Evolutionary conservation across 2,329 filamentous ascomycete genomes (phyloP).

Genomic region (Chaetomiaceae sp.): DNA sequence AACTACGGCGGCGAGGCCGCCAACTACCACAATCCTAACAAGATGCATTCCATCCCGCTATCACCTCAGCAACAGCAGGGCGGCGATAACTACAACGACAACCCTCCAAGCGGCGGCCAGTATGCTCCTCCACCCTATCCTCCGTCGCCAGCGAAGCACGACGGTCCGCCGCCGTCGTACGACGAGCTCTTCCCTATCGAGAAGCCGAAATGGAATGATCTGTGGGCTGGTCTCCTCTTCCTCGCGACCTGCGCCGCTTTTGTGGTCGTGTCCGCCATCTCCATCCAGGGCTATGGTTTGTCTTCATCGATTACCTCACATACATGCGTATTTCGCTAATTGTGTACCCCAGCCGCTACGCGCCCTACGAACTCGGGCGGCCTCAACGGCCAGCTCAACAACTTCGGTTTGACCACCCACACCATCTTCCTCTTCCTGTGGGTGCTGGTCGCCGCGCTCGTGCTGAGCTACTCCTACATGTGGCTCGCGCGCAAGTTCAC

Average conservation of each 20-base stretch:
- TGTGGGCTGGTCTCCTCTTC: conserved; percentile 74
- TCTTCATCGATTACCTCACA: not conserved
- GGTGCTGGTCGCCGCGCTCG: conserved; percentile 64
- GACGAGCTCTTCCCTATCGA: conserved; percentile 77
- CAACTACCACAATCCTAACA: conserved; percentile 18
- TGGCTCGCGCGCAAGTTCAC: conserved; percentile 69
- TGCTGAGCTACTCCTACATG: conserved; percentile 73
- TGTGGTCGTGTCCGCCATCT: conserved; percentile 66
- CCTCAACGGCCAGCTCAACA: conserved; percentile 64
- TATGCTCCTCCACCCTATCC: conserved; percentile 19
- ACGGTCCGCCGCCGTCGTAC: conserved; percentile 52
- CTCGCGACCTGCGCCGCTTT: conserved; percentile 48
- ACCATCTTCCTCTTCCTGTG: conserved; percentile 82
- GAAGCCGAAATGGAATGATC: conserved; percentile 81
- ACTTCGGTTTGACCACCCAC: conserved; percentile 68
- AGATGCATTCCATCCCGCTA: too few relatives aligned
- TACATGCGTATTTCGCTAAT: not conserved
- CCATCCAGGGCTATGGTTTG: conserved; percentile 66
- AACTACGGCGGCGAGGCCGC: conserved; percentile 17
- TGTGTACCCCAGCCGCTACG: conserved; percentile 34
- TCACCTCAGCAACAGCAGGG: conserved; percentile 12
- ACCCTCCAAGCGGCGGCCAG: conserved; percentile 5
- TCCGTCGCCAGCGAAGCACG: conserved; percentile 11
- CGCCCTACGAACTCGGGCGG: conserved; percentile 60
- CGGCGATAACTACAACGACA: conserved; percentile 8